Evolutionary conservation across 768 basidiomycete genomes (phyloP).

Genomic region (Chalciporus pseudorubinellus): DNA sequence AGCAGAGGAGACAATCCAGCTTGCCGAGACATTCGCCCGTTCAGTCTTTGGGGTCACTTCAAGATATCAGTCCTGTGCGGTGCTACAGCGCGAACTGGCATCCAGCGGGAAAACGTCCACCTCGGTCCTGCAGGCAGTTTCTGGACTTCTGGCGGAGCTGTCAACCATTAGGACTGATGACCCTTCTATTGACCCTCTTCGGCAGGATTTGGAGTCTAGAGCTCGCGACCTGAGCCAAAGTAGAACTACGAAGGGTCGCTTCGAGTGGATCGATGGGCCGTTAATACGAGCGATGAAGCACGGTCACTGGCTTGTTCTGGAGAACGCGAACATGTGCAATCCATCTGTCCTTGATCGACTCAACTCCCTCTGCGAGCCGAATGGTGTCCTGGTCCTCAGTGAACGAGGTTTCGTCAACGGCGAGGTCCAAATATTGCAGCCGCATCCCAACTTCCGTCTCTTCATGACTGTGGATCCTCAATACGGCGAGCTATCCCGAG

Average conservation of each 20-base stretch:
- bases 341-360: slow-evolving; percentile 95
- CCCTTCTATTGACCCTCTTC: slow-evolving; percentile 10
- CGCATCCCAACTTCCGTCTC: slow-evolving; percentile 87
- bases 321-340: slow-evolving; percentile 92
- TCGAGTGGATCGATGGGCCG: slow-evolving; percentile 96
- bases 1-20: slow-evolving; percentile 39
- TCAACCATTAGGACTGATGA: slow-evolving; percentile 12
- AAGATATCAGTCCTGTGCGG: slow-evolving; percentile 12
- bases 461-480: slow-evolving; percentile 94
- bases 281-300: slow-evolving; percentile 80
- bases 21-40: slow-evolving; percentile 41
- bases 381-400: slow-evolving; percentile 79
- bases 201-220: slow-evolving; percentile 16
- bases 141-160: slow-evolving; percentile 30
- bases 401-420: slow-evolving; percentile 87
- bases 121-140: slow-evolving; percentile 25
- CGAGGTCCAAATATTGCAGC: slow-evolving; percentile 65
- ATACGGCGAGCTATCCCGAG: slow-evolving; percentile 90
- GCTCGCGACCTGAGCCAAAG: slow-evolving; percentile 22
- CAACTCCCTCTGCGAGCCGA: slow-evolving; percentile 90
- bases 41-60: slow-evolving; percentile 24
- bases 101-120: slow-evolving; percentile 14
- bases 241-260: slow-evolving; percentile 47
- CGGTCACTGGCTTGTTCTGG: slow-evolving; percentile 88
- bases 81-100: slow-evolving; percentile 17